Evolutionary conservation across 2,329 filamentous ascomycete species (phyloP), one percentile per base, ranked within the genome.

Genomic region (Fusarium robinianum): DNA sequence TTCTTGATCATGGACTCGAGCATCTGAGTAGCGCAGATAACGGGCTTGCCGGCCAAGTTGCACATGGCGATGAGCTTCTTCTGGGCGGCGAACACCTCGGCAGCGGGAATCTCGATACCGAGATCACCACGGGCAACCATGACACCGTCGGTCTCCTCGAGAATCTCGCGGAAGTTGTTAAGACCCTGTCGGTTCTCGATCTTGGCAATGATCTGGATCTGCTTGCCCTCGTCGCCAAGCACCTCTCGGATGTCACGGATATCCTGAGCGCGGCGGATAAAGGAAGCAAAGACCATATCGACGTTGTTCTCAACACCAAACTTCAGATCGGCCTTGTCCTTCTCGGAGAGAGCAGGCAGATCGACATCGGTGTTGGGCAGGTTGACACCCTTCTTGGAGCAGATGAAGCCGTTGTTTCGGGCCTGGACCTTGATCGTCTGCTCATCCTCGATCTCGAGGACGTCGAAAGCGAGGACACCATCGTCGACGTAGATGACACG

Each of bases 1-100:
- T 99, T 99, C 82, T 96, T 96, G 73, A 96, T 99, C 94, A 99
- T 99, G 56, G 90, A 96, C 83, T 99, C 94, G 61, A 99, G 83
- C 94, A 99, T 99, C 80, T 99, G 94, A 26, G 94, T 99, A 49
- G 94, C 94, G 75, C 92, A 97, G 71, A 99, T 96, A 71, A 92
- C 91, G 60, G 94, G 94, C 83, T 99, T 99, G 74, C 94, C 94
- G 61, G 90, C 91, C 68, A 96, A 85, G 80, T 99, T 99, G 84
- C 94, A 99, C 85, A 97, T 97, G 75, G 94, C 91, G 73, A 99
- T 99, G 83, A 99, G 91, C 89, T 99, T 99, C 87, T 99, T 99
- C 81, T 99, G 94, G 44, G 94, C 94, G 61, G 95, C 90, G 74
- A 99, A 99, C 59, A 99, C 94, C 80, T 99, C 94, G 56, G 92